Evolutionary conservation across 2,329 filamentous ascomycete genomes (phyloP).

Genomic region (Neopestalotiopsis clavispora): DNA sequence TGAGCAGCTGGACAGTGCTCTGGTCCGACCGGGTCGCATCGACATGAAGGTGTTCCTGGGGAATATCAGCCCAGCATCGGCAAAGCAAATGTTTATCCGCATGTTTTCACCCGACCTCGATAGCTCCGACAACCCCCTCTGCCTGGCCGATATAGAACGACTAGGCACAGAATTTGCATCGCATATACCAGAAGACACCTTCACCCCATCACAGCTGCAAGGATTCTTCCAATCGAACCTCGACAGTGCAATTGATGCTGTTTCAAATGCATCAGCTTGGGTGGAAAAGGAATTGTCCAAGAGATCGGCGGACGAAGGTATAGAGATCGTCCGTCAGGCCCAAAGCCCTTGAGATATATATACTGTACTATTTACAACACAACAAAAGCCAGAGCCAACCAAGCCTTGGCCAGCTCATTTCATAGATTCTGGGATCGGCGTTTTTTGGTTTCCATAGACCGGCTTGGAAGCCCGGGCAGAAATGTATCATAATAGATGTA

Average conservation of each 20-base stretch:
- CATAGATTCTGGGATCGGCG: not conserved
- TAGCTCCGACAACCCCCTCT: constrained; percentile 10
- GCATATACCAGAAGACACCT: constrained; percentile 37
- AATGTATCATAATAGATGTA: not conserved
- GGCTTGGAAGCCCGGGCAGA: not conserved
- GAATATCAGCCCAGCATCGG: constrained; percentile 38
- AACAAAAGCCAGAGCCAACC: not conserved
- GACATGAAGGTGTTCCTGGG: constrained; percentile 59
- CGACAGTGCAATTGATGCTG: constrained; percentile 35
- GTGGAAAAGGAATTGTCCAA: constrained; percentile 34
- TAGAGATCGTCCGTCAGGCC: constrained; percentile 31
- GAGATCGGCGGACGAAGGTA: constrained; percentile 31
- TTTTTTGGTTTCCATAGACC: not conserved
- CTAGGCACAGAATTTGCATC: constrained; percentile 35
- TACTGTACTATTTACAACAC: not conserved
- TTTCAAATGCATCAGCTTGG: constrained; percentile 31
- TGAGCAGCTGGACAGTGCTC: constrained; percentile 61
- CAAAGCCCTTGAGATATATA: not conserved
- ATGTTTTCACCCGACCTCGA: constrained; percentile 37
- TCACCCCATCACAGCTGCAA: constrained; percentile 41
- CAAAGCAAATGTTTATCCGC: constrained; percentile 40
- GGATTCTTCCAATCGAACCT: constrained; percentile 41
- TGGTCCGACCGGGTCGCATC: constrained; percentile 65
- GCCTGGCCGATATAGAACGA: constrained; percentile 20
- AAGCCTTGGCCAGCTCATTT: not conserved